phyloP scores from a whole-genome alignment of 208 protist species.

The Acanthamoeba lugdunensis region DNA sequence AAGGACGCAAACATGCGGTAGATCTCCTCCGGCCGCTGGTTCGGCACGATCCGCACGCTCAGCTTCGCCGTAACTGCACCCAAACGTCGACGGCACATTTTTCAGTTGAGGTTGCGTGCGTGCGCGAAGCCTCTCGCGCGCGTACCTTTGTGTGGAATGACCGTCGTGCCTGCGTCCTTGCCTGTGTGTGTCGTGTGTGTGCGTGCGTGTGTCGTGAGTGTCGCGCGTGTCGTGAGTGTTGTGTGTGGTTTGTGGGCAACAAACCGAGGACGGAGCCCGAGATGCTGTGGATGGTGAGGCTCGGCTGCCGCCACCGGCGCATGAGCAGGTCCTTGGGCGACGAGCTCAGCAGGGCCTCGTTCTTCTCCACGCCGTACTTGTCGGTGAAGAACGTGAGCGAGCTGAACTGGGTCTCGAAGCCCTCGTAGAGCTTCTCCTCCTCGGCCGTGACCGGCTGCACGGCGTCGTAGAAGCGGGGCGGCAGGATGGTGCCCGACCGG shows the following conservation, averaged over 20 bases:
- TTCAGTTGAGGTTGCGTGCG: too few relatives aligned
- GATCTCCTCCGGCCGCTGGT: slow-evolving; percentile 63
- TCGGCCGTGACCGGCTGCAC: slow-evolving; percentile 60
- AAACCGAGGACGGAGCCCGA: not conserved
- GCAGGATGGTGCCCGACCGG: slow-evolving; percentile 24
- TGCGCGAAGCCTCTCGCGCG: too few relatives aligned
- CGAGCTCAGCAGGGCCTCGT: slow-evolving; percentile 35
- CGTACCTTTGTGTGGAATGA: slow-evolving; percentile 64
- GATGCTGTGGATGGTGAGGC: slow-evolving; percentile 70
- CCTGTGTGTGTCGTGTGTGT: not conserved
- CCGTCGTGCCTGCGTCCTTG: slow-evolving; percentile 45
- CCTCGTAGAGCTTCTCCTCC: slow-evolving; percentile 69
- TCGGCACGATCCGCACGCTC: slow-evolving; percentile 70
- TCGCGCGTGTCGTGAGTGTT: too few relatives aligned
- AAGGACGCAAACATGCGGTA: not conserved
- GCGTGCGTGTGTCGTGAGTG: too few relatives aligned
- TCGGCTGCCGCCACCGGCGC: slow-evolving; percentile 72
- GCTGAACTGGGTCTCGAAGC: slow-evolving; percentile 56
- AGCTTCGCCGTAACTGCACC: slow-evolving; percentile 14
- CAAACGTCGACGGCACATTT: too few relatives aligned
- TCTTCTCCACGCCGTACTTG: slow-evolving; percentile 33
- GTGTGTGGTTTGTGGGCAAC: not conserved
- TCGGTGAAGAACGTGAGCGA: slow-evolving; percentile 51
- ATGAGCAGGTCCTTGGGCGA: slow-evolving; percentile 63
- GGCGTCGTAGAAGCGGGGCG: slow-evolving; percentile 79